These are phyloP conservation scores for Candida sojae DNA, from an alignment of 1,139 yeast species.

Conservation along the genomic window DNA sequence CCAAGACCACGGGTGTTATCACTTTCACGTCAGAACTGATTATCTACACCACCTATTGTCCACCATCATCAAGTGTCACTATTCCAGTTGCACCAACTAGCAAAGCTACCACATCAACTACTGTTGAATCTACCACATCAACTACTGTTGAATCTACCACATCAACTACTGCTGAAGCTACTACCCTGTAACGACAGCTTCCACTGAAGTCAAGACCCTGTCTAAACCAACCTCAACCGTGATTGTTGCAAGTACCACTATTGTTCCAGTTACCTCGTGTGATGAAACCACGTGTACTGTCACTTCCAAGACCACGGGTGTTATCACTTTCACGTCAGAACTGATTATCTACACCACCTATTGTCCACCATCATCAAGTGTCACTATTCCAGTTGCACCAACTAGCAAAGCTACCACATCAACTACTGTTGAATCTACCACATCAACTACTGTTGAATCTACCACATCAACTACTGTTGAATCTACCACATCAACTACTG, in stretches of 20 bases:
- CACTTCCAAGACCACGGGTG: constrained; percentile 36
- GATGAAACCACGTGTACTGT: constrained; percentile 26
- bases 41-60: constrained; percentile 18
- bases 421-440: not conserved
- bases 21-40: constrained; percentile 25
- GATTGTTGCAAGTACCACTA: constrained; percentile 18
- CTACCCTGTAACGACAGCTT: constrained; percentile 8
- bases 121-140: not conserved
- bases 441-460: not conserved
- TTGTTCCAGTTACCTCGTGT: constrained; percentile 24
- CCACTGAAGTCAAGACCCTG: constrained; percentile 4
- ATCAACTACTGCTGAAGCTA: constrained; percentile 10
- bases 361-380: constrained; percentile 21
- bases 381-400: constrained; percentile 17
- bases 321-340: constrained; percentile 30
- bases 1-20: constrained; percentile 25
- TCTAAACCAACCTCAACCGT: constrained; percentile 3
- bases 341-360: constrained; percentile 21
- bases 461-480: constrained; percentile 13
- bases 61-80: constrained; percentile 9
- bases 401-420: constrained; percentile 5
- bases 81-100: constrained; percentile 12
- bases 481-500: constrained; percentile 13
- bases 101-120: not conserved
- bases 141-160: constrained; percentile 2